phyloP scores from a whole-genome alignment of 2,329 filamentous ascomycete genomes.

The Alternaria gansuensis region DNA sequence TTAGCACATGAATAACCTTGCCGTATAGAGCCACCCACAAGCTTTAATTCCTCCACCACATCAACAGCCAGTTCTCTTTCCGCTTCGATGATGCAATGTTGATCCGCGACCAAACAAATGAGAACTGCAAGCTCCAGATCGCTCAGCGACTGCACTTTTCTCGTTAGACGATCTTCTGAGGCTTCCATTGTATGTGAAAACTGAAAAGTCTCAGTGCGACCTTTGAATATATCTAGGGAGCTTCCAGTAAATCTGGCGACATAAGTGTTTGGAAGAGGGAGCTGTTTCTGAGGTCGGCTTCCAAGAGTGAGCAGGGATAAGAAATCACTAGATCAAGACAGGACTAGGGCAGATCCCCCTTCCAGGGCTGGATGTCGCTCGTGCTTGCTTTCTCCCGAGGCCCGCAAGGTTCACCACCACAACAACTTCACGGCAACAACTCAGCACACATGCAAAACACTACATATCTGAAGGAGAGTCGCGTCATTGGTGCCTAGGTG shows the following conservation, averaged over 20 bases:
- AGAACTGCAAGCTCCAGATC: slow-evolving; percentile 89
- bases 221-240: not conserved
- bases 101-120: slow-evolving; percentile 79
- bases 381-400: not conserved
- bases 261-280: not conserved
- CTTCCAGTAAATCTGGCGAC: not conserved
- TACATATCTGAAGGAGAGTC: not conserved
- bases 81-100: slow-evolving; percentile 90
- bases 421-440: not conserved
- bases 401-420: not conserved
- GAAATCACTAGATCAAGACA: not conserved
- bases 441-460: not conserved
- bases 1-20: slow-evolving; percentile 14
- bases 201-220: not conserved
- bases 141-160: slow-evolving; percentile 77
- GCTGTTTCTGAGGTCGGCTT: not conserved
- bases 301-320: not conserved
- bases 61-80: slow-evolving; percentile 68
- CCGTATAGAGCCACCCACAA: slow-evolving; percentile 61
- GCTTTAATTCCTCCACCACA: slow-evolving; percentile 75
- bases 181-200: not conserved
- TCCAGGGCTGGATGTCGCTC: not conserved
- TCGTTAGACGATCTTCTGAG: slow-evolving; percentile 4
- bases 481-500: not conserved
- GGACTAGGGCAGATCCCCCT: not conserved